Conservation (phyloP, 768 basidiomycete genomes). For the Vishniacozyma victoriae region DNA sequence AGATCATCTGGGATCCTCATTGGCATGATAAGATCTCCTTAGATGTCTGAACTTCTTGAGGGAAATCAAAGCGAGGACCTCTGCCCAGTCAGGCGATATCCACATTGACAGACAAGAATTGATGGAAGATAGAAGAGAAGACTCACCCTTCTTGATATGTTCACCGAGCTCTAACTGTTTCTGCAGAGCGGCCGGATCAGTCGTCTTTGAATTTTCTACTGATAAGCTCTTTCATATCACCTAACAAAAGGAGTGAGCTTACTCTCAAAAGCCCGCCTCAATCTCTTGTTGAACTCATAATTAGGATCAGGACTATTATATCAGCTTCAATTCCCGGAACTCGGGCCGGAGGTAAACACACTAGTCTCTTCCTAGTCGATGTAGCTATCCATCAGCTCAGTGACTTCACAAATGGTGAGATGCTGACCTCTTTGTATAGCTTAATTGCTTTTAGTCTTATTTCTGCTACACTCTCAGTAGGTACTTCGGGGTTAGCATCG, state of each 20-base stretch:
- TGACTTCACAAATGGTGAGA: background rate
- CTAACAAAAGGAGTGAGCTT: slow-evolving; percentile 7
- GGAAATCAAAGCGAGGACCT: slow-evolving; percentile 45
- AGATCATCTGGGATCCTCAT: slow-evolving; percentile 31
- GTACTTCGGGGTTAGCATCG: background rate
- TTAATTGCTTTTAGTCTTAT: slow-evolving; percentile 39
- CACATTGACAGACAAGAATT: background rate
- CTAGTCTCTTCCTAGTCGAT: slow-evolving; percentile 44
- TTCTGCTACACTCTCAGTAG: background rate
- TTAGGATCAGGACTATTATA: slow-evolving; percentile 40
- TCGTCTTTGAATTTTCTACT: slow-evolving; percentile 41
- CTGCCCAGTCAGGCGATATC: slow-evolving; percentile 24
- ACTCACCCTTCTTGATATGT: slow-evolving; percentile 46
- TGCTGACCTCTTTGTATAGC: slow-evolving; percentile 45
- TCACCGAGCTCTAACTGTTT: slow-evolving; percentile 44
- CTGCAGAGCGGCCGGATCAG: slow-evolving; percentile 36
- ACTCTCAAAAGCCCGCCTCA: slow-evolving; percentile 45
- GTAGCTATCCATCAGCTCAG: slow-evolving; percentile 17
- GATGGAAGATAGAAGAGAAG: background rate
- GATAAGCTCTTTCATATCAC: slow-evolving; percentile 1
- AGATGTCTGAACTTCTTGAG: slow-evolving; percentile 46
- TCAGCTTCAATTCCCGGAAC: background rate
- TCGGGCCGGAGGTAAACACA: slow-evolving; percentile 7
- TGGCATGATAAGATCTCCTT: slow-evolving; percentile 33
- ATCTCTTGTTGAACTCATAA: slow-evolving; percentile 44